Evolutionary conservation across 2,329 filamentous ascomycete genomes (phyloP).

Genomic region (Paraphoma chrysanthemicola): DNA sequence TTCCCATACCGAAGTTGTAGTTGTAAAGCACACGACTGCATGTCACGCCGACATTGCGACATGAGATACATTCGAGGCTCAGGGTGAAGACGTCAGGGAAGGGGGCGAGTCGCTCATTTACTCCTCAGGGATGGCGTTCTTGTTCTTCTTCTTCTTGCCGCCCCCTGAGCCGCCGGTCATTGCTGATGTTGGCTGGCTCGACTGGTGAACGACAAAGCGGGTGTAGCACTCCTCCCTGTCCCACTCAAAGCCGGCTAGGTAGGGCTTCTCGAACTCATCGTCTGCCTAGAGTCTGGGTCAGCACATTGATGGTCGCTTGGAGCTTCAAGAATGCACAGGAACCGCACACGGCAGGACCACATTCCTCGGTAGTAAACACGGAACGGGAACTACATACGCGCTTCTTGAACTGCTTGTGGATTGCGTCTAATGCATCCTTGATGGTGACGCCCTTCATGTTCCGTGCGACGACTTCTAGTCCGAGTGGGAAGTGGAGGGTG

Average conservation of each 20-base stretch:
- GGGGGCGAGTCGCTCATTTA: slow-evolving; percentile 49
- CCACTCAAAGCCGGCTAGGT: slow-evolving; percentile 96
- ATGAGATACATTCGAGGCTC: slow-evolving; percentile 29
- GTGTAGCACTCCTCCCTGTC: slow-evolving; percentile 92
- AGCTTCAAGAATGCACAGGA: neutral
- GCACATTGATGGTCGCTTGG: neutral
- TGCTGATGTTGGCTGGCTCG: slow-evolving; percentile 60
- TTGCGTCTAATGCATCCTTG: slow-evolving; percentile 94
- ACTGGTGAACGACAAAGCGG: slow-evolving; percentile 83
- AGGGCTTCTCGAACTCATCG: slow-evolving; percentile 86
- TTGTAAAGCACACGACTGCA: slow-evolving; percentile 35
- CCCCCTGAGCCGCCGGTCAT: slow-evolving; percentile 41
- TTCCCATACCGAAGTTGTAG: slow-evolving; percentile 41
- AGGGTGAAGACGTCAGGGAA: slow-evolving; percentile 41
- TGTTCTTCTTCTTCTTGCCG: slow-evolving; percentile 49
- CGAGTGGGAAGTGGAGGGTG: slow-evolving; percentile 88
- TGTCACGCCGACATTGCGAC: slow-evolving; percentile 28
- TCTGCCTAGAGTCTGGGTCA: slow-evolving; percentile 64
- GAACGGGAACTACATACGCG: slow-evolving; percentile 66
- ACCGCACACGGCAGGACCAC: neutral
- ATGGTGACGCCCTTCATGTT: slow-evolving; percentile 96
- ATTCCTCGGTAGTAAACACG: neutral
- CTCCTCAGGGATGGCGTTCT: slow-evolving; percentile 36
- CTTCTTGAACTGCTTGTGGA: slow-evolving; percentile 97
- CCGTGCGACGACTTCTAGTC: slow-evolving; percentile 84